A percentile compares a stretch with the other conserved stretches of the same genome.
Evolutionary conservation across 148 eudicot genomes (phyloP).

Genomic region (Hydrangea macrophylla): DNA sequence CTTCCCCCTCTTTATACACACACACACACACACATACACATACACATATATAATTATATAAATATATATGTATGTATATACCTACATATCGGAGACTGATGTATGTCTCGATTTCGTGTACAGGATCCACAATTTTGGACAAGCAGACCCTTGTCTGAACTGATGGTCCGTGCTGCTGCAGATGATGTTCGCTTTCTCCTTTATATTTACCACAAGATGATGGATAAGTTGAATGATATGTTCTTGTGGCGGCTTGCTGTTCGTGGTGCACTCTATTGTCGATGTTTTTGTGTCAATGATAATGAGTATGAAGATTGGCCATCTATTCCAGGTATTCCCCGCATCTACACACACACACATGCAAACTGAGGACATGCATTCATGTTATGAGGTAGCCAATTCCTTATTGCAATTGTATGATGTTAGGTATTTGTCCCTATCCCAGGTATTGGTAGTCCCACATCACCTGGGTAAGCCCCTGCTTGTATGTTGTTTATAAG

Average conservation of each 20-base stretch:
- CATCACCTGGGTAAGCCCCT: too few species aligned
- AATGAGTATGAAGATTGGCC: slow-evolving; percentile 82
- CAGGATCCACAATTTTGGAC: slow-evolving; percentile 90
- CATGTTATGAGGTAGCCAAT: too few species aligned
- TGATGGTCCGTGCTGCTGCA: slow-evolving; percentile 89
- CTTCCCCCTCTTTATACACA: too few species aligned
- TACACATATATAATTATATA: too few species aligned
- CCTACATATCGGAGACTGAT: too few species aligned
- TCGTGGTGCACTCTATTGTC: slow-evolving; percentile 86
- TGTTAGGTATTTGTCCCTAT: too few species aligned
- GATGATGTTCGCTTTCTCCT: slow-evolving; percentile 96
- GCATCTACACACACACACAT: not conserved
- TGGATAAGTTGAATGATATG: slow-evolving; percentile 61
- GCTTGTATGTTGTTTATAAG: too few species aligned
- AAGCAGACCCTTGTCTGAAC: slow-evolving; percentile 81
- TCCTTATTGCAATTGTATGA: not conserved
- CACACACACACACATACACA: too few species aligned
- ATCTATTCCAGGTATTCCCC: slow-evolving; percentile 64
- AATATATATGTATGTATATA: too few species aligned
- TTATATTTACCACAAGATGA: slow-evolving; percentile 74
- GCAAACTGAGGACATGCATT: not conserved
- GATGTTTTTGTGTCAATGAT: slow-evolving; percentile 75
- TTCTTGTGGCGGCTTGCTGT: slow-evolving; percentile 81
- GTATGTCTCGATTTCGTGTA: slow-evolving; percentile 10
- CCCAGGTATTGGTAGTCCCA: too few species aligned